phyloP scores from a whole-genome alignment of 2,329 filamentous ascomycete genomes.

The Penicillium fuscoglaucum region DNA sequence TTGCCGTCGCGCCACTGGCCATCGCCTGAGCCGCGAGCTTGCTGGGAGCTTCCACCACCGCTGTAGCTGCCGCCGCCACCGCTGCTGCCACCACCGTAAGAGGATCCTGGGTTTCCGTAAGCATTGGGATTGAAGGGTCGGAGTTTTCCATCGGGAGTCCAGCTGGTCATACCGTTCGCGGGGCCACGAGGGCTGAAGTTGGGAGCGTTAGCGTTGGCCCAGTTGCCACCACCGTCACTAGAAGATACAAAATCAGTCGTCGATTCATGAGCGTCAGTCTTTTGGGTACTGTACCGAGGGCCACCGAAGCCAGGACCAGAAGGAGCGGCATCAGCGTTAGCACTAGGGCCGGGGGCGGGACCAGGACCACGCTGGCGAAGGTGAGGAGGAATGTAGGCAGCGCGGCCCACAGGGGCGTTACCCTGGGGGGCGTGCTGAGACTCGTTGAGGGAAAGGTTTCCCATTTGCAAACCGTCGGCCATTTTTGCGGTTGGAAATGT shows the following conservation, averaged over 20 bases:
- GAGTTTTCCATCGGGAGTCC: constrained; percentile 41
- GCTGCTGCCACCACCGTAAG: constrained; percentile 47
- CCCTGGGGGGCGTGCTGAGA: constrained; percentile 59
- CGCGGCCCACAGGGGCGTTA: constrained; percentile 52
- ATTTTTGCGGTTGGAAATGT: constrained; percentile 32
- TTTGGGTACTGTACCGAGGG: constrained; percentile 36
- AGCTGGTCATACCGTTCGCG: constrained; percentile 42
- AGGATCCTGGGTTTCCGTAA: constrained; percentile 58
- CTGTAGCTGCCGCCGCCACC: constrained; percentile 55
- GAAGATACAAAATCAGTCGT: constrained; percentile 17
- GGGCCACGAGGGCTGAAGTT: constrained; percentile 54
- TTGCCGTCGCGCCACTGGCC: constrained; percentile 97
- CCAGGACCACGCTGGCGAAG: constrained; percentile 49
- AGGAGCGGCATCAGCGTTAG: constrained; percentile 39
- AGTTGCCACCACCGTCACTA: constrained; percentile 45
- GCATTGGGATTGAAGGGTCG: constrained; percentile 59
- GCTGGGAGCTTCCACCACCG: constrained; percentile 31
- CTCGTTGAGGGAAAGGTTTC: constrained; percentile 55
- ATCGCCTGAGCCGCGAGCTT: constrained; percentile 80
- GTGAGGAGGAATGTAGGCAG: constrained; percentile 67
- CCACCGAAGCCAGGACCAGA: constrained; percentile 36
- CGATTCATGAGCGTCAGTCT: neutral
- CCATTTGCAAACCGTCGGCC: constrained; percentile 45
- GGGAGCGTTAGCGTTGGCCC: constrained; percentile 59
- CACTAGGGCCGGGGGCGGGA: constrained; percentile 14